Evolutionary conservation across 2,329 filamentous ascomycete genomes (phyloP).

Genomic region (Pseudogymnoascus sp.): DNA sequence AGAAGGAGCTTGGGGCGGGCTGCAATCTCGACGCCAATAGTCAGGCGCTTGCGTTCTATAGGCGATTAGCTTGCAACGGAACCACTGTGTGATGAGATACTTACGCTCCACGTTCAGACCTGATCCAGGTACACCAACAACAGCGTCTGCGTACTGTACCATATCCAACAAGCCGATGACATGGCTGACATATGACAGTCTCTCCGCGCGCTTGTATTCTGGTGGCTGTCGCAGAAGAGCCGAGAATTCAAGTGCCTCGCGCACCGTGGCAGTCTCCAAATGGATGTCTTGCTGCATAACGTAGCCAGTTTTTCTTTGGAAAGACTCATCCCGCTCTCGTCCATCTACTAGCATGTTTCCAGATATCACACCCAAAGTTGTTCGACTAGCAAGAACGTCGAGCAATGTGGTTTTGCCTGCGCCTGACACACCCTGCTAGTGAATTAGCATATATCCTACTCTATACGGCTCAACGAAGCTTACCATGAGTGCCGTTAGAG

Average conservation of each 20-base stretch:
- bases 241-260: constrained; percentile 81
- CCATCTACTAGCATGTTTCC: constrained; percentile 70
- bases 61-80: not conserved
- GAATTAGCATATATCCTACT: not conserved
- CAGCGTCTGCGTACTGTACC: constrained; percentile 58
- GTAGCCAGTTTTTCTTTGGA: constrained; percentile 70
- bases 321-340: constrained; percentile 65
- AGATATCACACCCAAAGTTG: constrained; percentile 80
- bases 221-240: constrained; percentile 82
- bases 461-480: not conserved
- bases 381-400: constrained; percentile 75
- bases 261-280: constrained; percentile 72
- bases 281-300: constrained; percentile 91
- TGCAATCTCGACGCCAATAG: constrained; percentile 52
- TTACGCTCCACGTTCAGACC: constrained; percentile 51
- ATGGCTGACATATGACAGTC: constrained; percentile 76
- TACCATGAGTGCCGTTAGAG: constrained; percentile 57
- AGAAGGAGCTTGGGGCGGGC: constrained; percentile 51
- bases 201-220: constrained; percentile 63
- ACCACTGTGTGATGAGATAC: not conserved
- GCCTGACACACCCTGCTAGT: constrained; percentile 37
- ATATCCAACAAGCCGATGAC: constrained; percentile 59
- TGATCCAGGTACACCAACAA: constrained; percentile 56
- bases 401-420: constrained; percentile 85
- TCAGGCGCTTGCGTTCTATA: constrained; percentile 49